phyloP scores from a whole-genome alignment of 106 monocot species.

The Dendrobium nobile region DNA sequence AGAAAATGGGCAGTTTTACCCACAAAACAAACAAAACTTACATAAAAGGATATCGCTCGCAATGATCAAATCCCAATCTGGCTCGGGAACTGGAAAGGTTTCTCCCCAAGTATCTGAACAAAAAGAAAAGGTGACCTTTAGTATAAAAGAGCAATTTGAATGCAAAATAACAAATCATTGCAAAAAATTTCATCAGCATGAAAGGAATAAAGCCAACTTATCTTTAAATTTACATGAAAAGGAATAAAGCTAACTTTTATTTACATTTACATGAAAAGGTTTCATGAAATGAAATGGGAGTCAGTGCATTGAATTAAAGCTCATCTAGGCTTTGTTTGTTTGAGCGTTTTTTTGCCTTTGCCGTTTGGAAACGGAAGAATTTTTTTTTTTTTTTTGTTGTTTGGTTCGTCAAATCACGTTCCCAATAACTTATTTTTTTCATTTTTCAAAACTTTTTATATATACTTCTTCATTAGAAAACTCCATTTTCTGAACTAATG shows the following conservation, averaged over 20 bases:
- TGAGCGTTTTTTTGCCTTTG: too few relatives aligned
- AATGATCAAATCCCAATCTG: conserved; percentile 84
- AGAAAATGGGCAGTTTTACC: neutral
- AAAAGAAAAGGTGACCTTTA: neutral
- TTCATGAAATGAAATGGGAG: neutral
- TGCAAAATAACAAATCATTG: neutral
- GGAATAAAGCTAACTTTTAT: neutral
- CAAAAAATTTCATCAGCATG: neutral
- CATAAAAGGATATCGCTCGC: conserved; percentile 92
- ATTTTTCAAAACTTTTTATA: too few relatives aligned
- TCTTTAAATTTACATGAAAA: too few relatives aligned
- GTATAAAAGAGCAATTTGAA: neutral
- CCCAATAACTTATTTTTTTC: too few relatives aligned
- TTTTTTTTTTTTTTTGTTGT: too few relatives aligned
- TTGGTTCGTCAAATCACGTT: too few relatives aligned
- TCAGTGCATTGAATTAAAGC: neutral
- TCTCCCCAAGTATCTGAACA: conserved; percentile 93
- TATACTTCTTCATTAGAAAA: too few relatives aligned
- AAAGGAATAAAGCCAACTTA: neutral
- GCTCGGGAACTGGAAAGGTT: conserved; percentile 45
- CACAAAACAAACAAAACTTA: conserved; percentile 22
- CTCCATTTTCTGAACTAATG: too few relatives aligned
- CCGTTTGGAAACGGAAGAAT: too few relatives aligned
- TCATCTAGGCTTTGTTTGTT: too few relatives aligned
- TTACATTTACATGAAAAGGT: neutral